Evolutionary conservation across 257 asterid species (phyloP), one percentile per base, ranked within the genome.

Genomic region (Hygrophila difformis): DNA sequence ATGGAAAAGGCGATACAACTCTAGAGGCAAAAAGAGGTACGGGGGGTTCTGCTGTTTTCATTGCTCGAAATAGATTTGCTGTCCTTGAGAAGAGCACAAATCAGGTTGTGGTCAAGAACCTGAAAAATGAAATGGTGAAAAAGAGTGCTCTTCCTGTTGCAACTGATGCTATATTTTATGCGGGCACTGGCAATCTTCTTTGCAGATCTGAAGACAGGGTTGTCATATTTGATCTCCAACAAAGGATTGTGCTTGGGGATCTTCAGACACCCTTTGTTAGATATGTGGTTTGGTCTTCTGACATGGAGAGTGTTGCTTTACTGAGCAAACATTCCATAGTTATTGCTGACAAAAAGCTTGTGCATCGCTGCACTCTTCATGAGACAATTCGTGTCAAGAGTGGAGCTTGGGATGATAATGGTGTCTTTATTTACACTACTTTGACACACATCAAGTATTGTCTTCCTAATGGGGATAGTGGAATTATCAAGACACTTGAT

Each of bases 141-240:
- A 91, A 74, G 71, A 65, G 75, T 44, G 45, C 38, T 44, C 79
- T 91, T 17, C 97, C 99, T 5, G 57, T 82, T 40, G 80, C 82
- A 48, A 73, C 99, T 2, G 97, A 86, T 65, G 89, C 95, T 34
- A 86, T 86, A 61, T 91, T 86, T 55, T 91, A 33, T 67, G 99
- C 99, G 18, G 99, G 99, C 49, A 91, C 93, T n/a, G 97, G 97
- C 44, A 86, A 82, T 57, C 69, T 91, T 56, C 79, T 91, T 29
- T 91, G 99, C 70, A 67, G 96, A 79, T 77, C 99, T n/a, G 99
- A 91, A 79, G 99, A 91, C 70, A 74, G 80, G 75, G 95, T 82
- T 44, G 83, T 74, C 56, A 74, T 86, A 24, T 91, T 86, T 43
- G 99, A 91, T 60, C 94, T 86, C 57, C 99, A 91, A 53, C 99